phyloP scores from a whole-genome alignment of 2,329 filamentous ascomycete species.

The Colletotrichum chlorophyti region DNA sequence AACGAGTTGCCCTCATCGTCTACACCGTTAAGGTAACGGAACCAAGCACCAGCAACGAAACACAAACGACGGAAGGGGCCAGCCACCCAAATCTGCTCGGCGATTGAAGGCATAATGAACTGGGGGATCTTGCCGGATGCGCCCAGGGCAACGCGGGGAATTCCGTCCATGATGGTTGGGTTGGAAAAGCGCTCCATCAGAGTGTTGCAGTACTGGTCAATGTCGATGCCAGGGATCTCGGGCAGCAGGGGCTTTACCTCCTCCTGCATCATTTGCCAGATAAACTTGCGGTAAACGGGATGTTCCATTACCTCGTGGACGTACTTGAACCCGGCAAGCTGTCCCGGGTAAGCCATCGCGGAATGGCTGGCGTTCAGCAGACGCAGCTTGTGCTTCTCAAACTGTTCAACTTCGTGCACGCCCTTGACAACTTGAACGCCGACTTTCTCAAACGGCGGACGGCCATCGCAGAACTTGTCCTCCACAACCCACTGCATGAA shows the following conservation, averaged over 20 bases:
- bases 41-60: slow-evolving; percentile 57
- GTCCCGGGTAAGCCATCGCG: slow-evolving; percentile 57
- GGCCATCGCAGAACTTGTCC: slow-evolving; percentile 57
- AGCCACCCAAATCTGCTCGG: slow-evolving; percentile 52
- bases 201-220: slow-evolving; percentile 59
- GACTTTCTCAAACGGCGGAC: slow-evolving; percentile 58
- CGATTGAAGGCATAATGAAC: slow-evolving; percentile 56
- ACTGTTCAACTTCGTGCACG: slow-evolving; percentile 59
- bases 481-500: slow-evolving; percentile 64
- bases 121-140: slow-evolving; percentile 61
- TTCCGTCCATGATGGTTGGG: slow-evolving; percentile 62
- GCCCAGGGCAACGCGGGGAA: slow-evolving; percentile 57
- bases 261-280: slow-evolving; percentile 62
- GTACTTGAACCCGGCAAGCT: slow-evolving; percentile 59
- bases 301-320: slow-evolving; percentile 61
- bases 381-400: slow-evolving; percentile 63
- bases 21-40: slow-evolving; percentile 57
- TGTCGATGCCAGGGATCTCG: slow-evolving; percentile 55
- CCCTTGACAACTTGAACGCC: slow-evolving; percentile 59
- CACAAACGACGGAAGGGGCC: slow-evolving; percentile 54
- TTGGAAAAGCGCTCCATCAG: slow-evolving; percentile 62
- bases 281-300: slow-evolving; percentile 52
- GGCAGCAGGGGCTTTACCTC: slow-evolving; percentile 61
- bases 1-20: slow-evolving; percentile 52
- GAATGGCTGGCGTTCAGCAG: slow-evolving; percentile 61